Evolutionary conservation across 2,329 filamentous ascomycete genomes (phyloP), one percentile per base, ranked within the genome.

Genomic region (Talaromyces sp.): DNA sequence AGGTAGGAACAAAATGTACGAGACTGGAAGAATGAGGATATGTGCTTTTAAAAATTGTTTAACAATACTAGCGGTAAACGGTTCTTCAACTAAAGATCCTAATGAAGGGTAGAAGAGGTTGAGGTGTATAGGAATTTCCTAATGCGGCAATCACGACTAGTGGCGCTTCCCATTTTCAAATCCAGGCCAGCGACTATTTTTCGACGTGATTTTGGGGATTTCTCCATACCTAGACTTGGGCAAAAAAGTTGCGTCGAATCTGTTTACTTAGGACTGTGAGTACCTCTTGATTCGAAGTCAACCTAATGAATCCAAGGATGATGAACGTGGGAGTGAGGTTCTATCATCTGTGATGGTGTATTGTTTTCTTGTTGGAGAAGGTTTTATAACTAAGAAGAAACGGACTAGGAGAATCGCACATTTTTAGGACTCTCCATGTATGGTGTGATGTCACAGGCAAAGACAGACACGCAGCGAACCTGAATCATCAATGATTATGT

Each of bases 221-320:
- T 23, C 23, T 23, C 23, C 23, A 23, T 23, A 23, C 23, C 23
- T 23, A 23, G 1, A 23, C 23, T 23, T 23, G 23, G 23, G 23
- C 2, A 23, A 2, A 23, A 23, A 23, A 23, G 23, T 23, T 2
- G 23, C 2, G 23, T 23, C 42, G 62, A 8, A 63, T 60, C 40
- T 64, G 59, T 64, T 67, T 62, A 54, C 55, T 28, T 12, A 68
- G 59, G 7, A 68, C 56, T 27, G 47, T 59, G n/a, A 68, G 52
- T 3, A 64, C 16, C 36, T 68, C 65, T 61, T 68, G n/a, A 28
- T 60, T 18, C 9, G 62, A 58, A 36, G 58, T 42, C 23, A 59
- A 9, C 12, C 23, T 1, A 42, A 30, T 5, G 42, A 14, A n/a
- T 53, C 12, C 7, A 59, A 8, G 7, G n/a, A 28, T 9, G 57